Evolutionary conservation across 2,329 filamentous ascomycete genomes (phyloP), one percentile per base, ranked within the genome.

Genomic region (Byssothecium circinans): DNA sequence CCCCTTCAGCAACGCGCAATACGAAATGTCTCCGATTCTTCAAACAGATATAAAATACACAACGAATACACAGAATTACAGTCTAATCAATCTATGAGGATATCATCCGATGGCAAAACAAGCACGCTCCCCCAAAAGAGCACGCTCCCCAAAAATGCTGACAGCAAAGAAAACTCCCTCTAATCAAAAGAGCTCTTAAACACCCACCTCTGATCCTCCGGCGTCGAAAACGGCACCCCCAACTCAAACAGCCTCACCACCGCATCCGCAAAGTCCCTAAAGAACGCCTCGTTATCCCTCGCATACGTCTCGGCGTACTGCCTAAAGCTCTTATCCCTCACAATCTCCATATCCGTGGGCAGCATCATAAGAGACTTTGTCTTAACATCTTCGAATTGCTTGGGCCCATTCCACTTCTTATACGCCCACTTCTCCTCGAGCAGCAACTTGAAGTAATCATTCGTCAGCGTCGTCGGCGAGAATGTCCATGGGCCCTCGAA

Each of bases 341-440:
- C 76, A 47, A 97, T 79, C 47, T 87, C 87, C 75, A 95, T 85
- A 68, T 99, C 92, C 57, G 90, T 88, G 43, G 94, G 94, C 73
- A 99, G 79, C 92, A 99, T 97, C 94, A 99, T 97, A 63, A 97
- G 78, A 34, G 81, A 81, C 82, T 95, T 91, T 65, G 86, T 89
- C 67, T 79, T 83, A 77, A 88, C 88, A 76, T 97, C 91, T 76
- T 95, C 86, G 70, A 87, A 92, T 81, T 95, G 91, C 75, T 86
- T 85, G 58, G 91, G 91, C 22, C 94, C 92, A 64, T 91, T 84
- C 92, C 92, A 94, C 96, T 82, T 95, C 94, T 85, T 95, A 88
- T 83, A 89, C 68, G 83, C 78, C 94, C 92, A 97, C 81, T 95
- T 95, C 84, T 96, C 90, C 53, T 91, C 82, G 27, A 95, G 67